Base-by-base conservation (phyloP, 106 monocot genomes). In the Hemerocallis citrina region DNA sequence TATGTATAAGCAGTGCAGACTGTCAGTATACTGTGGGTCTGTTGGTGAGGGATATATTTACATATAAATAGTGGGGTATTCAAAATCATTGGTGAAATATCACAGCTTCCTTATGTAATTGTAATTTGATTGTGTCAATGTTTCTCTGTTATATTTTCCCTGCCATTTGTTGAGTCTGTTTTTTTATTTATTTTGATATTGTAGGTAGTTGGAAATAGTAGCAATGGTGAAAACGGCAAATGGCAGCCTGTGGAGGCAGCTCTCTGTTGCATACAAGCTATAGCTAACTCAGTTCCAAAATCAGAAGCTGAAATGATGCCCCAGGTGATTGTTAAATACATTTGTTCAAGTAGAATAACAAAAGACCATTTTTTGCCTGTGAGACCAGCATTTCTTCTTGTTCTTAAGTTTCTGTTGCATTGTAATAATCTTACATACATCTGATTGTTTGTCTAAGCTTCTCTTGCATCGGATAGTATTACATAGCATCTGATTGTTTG, bases 211-310 rank as follows among this genome's bases (percentile, higher is more conserved):
- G 67, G 76, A 49, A 83, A 76, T 65, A 68, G 66, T 34, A 52
- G 50, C 56, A 72, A 74, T 47, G 63, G 72, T 54, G 78, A 57
- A 54, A 67, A 30, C 38, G 60, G 39, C 63, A 79, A 74, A 31
- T 95, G 95, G 95, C 95, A 79, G 57, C 84, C 90, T 73, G 70
- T 86, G 38, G 95, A 95, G 55, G 86, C 90, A 56, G 73, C 81
- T 38, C 76, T 95, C 16, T 90, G 66, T 55, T 95, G 90, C 49
- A 89, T 95, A 66, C 95, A 90, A 70, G 71, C 90, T 68, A 76
- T 95, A 68, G 77, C 90, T 29, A 83, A 81, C 39, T 86, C 78
- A n/a, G 56, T 95, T 75, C 65, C 95, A 39, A 43, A 47, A 37
- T 62, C 34, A 40, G 95, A 95, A 83, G 64, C 68, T 38, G 95